Conservation (phyloP, 495 filamentous ascomycete species). For the Trichoderma parareesei region DNA sequence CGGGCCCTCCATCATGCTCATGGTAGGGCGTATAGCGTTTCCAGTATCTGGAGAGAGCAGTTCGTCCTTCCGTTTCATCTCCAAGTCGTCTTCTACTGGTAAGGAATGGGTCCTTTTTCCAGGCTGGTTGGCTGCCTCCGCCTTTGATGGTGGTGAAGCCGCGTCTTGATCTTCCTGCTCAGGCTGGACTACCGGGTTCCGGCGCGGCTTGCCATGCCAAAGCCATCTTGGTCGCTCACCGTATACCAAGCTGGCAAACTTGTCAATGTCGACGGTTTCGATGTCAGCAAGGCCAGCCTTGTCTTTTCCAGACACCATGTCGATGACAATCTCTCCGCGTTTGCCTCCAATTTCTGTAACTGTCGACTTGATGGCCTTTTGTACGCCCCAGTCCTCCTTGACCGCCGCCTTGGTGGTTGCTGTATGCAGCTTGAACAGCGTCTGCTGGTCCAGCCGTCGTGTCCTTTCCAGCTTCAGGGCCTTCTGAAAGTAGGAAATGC, state of each 20-base stretch:
- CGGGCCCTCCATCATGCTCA: conserved; percentile 33
- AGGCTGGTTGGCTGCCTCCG: conserved; percentile 16
- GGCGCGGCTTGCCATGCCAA: conserved; percentile 78
- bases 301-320: conserved; percentile 81
- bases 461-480: conserved; percentile 71
- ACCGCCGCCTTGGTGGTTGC: conserved; percentile 82
- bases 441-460: conserved; percentile 71
- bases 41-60: conserved; percentile 27
- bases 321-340: conserved; percentile 86
- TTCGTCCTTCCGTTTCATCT: conserved; percentile 34
- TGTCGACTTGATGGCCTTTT: conserved; percentile 88
- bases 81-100: conserved; percentile 39
- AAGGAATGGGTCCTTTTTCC: conserved; percentile 23
- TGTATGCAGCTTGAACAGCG: conserved; percentile 69
- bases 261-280: conserved; percentile 83
- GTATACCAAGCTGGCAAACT: conserved; percentile 63
- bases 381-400: conserved; percentile 66
- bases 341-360: conserved; percentile 94
- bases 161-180: conserved; percentile 40
- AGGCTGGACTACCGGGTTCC: conserved; percentile 43
- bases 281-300: conserved; percentile 86
- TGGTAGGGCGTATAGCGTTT: conserved; percentile 30
- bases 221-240: conserved; percentile 86
- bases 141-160: conserved; percentile 60
- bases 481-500: conserved; percentile 83